A percentile compares a stretch with the other conserved stretches of the same genome.
Evolutionary conservation across 352 stramenopile species (phyloP).

Genomic region (Phytopythium litorale): DNA sequence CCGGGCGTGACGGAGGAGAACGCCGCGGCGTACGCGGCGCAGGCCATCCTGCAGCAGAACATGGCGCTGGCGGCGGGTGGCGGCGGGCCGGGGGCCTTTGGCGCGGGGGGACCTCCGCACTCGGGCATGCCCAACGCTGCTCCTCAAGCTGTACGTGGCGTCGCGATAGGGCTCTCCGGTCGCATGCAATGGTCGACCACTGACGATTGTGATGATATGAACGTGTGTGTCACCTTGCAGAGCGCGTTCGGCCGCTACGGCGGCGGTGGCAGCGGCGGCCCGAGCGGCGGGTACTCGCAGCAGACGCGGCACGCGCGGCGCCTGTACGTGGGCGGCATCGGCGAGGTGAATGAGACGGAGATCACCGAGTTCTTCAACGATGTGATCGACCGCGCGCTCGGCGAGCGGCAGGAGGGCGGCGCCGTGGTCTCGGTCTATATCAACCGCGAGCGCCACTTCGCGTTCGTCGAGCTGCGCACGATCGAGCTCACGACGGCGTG

Average conservation of each 20-base stretch:
- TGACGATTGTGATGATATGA: neutral
- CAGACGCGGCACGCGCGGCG: slow-evolving; percentile 94
- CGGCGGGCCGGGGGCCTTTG: slow-evolving; percentile 64
- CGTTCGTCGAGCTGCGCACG: slow-evolving; percentile 96
- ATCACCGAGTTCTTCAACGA: slow-evolving; percentile 92
- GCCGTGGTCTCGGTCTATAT: slow-evolving; percentile 92
- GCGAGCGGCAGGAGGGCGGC: slow-evolving; percentile 67
- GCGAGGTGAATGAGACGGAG: slow-evolving; percentile 79
- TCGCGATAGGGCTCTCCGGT: neutral
- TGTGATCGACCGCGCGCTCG: slow-evolving; percentile 84
- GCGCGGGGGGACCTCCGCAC: slow-evolving; percentile 5
- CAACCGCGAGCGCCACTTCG: slow-evolving; percentile 95
- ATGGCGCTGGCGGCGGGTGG: slow-evolving; percentile 62
- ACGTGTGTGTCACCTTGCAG: neutral
- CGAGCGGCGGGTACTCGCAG: slow-evolving; percentile 55
- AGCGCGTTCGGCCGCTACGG: neutral
- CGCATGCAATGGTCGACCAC: neutral
- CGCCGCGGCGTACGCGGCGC: slow-evolving; percentile 74
- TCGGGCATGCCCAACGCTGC: neutral
- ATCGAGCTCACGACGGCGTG: slow-evolving; percentile 96
- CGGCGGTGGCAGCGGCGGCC: neutral
- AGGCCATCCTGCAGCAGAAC: slow-evolving; percentile 83
- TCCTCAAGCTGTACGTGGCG: neutral
- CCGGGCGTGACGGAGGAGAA: slow-evolving; percentile 82
- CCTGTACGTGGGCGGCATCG: slow-evolving; percentile 96